phyloP scores from a whole-genome alignment of 2,329 filamentous ascomycete genomes.

The Chlorencoelia australis region DNA sequence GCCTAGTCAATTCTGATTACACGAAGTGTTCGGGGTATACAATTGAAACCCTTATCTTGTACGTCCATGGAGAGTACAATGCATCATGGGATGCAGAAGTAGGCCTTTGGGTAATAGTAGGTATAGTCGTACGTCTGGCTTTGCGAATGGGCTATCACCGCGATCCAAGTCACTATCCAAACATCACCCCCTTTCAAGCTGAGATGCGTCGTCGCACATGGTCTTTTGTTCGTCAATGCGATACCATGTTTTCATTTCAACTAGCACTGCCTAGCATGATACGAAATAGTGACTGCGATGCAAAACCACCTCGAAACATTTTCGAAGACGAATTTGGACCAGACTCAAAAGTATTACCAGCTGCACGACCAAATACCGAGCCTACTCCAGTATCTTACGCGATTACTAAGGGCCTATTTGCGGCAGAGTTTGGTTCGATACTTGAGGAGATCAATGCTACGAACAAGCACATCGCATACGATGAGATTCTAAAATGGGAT shows the following conservation, averaged over 20 bases:
- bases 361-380: constrained; percentile 56
- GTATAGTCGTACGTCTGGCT: constrained; percentile 43
- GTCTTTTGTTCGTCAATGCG: constrained; percentile 63
- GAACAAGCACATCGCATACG: constrained; percentile 44
- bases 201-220: constrained; percentile 64
- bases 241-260: constrained; percentile 70
- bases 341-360: constrained; percentile 55
- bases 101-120: constrained; percentile 38
- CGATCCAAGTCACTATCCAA: constrained; percentile 64
- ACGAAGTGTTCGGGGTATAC: constrained; percentile 65
- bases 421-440: constrained; percentile 60
- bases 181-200: constrained; percentile 63
- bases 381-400: constrained; percentile 71
- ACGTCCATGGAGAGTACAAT: constrained; percentile 66
- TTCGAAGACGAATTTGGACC: constrained; percentile 73
- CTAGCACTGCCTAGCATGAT: constrained; percentile 54
- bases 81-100: constrained; percentile 63
- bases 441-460: constrained; percentile 53
- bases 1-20: constrained; percentile 65
- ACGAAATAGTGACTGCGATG: constrained; percentile 64
- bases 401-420: constrained; percentile 57
- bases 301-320: constrained; percentile 64
- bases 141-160: constrained; percentile 56
- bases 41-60: constrained; percentile 68
- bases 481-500: constrained; percentile 55